Evolutionary conservation across 2,329 filamentous ascomycete genomes (phyloP).

Genomic region (Diaporthe ilicicola): DNA sequence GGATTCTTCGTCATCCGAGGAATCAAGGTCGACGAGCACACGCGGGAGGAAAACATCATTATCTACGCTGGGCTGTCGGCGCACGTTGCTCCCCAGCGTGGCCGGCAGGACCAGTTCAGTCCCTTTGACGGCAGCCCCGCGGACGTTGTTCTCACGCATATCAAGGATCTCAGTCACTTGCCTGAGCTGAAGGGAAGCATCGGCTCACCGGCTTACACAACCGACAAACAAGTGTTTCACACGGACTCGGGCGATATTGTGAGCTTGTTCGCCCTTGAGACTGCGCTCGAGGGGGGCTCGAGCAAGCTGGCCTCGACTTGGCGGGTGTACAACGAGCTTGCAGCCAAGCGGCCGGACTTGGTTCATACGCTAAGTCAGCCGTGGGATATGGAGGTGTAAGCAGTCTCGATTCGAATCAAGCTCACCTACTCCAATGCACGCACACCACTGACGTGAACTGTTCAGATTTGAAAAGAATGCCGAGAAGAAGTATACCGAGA

Average conservation of each 20-base stretch:
- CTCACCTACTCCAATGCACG: not conserved
- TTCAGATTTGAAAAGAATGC: slow-evolving; percentile 58
- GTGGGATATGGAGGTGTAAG: slow-evolving; percentile 59
- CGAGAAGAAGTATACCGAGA: slow-evolving; percentile 52
- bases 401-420: slow-evolving; percentile 43
- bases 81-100: slow-evolving; percentile 63
- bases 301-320: slow-evolving; percentile 67
- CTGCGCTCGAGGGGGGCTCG: slow-evolving; percentile 62
- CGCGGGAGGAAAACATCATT: slow-evolving; percentile 64
- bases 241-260: slow-evolving; percentile 69
- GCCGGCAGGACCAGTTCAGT: slow-evolving; percentile 57
- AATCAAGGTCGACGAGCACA: slow-evolving; percentile 59
- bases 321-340: slow-evolving; percentile 70
- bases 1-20: slow-evolving; percentile 71
- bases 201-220: slow-evolving; percentile 66
- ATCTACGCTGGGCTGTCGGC: slow-evolving; percentile 68
- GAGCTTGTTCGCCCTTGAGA: slow-evolving; percentile 62
- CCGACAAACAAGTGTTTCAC: slow-evolving; percentile 70
- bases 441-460: slow-evolving; percentile 48
- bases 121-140: slow-evolving; percentile 52
- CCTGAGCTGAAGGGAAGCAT: slow-evolving; percentile 51
- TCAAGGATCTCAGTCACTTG: slow-evolving; percentile 65
- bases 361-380: slow-evolving; percentile 62
- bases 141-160: slow-evolving; percentile 65
- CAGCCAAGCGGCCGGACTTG: slow-evolving; percentile 64